Base-by-base conservation (phyloP, 176 grass and related monocot genomes). In the Triticum turgidum region DNA sequence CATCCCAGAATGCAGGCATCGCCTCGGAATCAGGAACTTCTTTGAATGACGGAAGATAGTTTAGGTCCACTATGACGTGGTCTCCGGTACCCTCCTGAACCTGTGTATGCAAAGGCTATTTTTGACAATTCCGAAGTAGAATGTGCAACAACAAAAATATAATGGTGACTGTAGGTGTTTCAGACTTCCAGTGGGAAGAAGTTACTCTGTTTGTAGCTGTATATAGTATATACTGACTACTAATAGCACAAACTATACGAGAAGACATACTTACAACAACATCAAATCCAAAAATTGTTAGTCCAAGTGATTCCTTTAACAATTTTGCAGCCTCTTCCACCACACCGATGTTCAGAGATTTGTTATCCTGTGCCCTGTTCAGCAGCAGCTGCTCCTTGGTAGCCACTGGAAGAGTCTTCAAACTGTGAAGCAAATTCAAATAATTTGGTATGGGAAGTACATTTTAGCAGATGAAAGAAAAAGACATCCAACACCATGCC, bases 271-370 rank as follows among this genome's bases (percentile, higher is more conserved):
- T 96, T 84, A 98, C 96, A 67, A 95, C 96, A 58, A 96, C 93
- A 80, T 98, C 96, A 83, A 98, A 98, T 29, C 96, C 96, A 91
- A 98, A 98, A 85, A 98, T 94, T 47, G 93, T 92, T 72, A 98
- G 93, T 56, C 90, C 90, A 73, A 98, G 93, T 68, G 42, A 86
- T 75, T 82, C 76, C 63, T 89, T 93, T 3, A 98, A 85, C 82
- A 74, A 88, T 45, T 85, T 90, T 66, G 96, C 90, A 54, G 93
- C 91, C 29, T 77, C 82, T 83, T 96, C 80, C 9, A 96, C 79
- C 69, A 94, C 75, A 81, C 69, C 73, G 10, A 86, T 82, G 66
- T 92, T 87, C 68, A 98, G 65, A 25, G 56, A 76, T 67, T 84
- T 72, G 71, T 35, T 56, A 62, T 75, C 82, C 21, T 85, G 77